Evolutionary conservation across 768 basidiomycete species (phyloP), one percentile per base, ranked within the genome.

Genomic region (Daedalea quercina): DNA sequence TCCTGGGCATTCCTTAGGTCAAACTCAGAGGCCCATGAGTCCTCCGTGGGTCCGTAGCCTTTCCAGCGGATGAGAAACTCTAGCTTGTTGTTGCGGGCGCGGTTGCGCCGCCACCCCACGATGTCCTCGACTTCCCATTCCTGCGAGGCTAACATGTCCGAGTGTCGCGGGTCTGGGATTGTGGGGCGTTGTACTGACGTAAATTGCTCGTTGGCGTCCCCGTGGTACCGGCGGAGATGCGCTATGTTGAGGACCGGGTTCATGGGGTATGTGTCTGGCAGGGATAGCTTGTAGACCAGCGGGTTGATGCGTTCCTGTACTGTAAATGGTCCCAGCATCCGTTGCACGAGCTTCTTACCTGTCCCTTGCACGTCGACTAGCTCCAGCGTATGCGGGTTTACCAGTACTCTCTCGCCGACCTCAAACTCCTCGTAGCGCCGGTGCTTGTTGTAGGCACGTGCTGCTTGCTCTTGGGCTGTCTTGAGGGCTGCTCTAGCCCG

Each of bases 211-310:
- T 20, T 4, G 8, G 60, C 60, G 1, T 60, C 63, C 19, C 37
- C 9, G 2, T 53, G 24, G 47, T 66, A 67, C 8, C 34, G 41
- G 13, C 58, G 44, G 2, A 67, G 56, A 35, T 67, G 65, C 9
- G 50, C 47, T 3, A 63, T 58, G 44, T 66, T 65, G 2, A 66
- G 12, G 3, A 67, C 56, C 2, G 58, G 55, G 31, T 62, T 58
- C 17, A 60, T 59, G 0, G 55, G 48, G 53, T 63, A 67, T 0
- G 57, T 58, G 3, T 54, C 49, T 3, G 52, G 55, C 22, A 65
- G 12, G 13, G 55, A 17, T 8, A 64, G 17, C 15, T 54, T 53
- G 50, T 63, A 65, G n/a, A 56, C 56, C 7, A 60, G 45, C 6
- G 59, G 61, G 47, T 57, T 61, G 2, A 68, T 31, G 28, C 55